These are phyloP conservation scores for Chlamydomonas applanata DNA, from an alignment of 139 green algal species.

Conservation along the genomic window DNA sequence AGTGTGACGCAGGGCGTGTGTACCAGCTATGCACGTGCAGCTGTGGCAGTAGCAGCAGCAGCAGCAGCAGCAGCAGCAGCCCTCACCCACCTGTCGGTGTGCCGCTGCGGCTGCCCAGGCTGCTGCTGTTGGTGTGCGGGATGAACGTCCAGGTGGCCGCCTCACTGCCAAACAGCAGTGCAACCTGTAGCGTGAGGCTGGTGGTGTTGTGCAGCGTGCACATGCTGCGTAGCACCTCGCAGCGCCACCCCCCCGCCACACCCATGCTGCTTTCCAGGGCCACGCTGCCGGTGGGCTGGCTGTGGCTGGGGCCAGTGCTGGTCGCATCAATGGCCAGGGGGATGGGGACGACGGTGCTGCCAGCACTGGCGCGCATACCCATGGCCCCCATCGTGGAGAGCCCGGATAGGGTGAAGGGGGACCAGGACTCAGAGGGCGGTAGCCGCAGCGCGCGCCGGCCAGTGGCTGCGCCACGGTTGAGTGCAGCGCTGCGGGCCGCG, in stretches of 20 bases:
- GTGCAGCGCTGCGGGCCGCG: no score
- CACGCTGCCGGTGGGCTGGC: slow-evolving; percentile 15
- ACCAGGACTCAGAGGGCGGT: slow-evolving; percentile 29
- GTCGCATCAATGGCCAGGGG: neutral
- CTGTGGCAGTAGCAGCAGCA: slow-evolving; percentile 1
- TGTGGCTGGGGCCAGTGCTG: no score
- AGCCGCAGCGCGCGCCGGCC: slow-evolving; percentile 36
- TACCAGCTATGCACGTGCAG: neutral
- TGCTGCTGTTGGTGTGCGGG: neutral
- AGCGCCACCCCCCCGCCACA: slow-evolving; percentile 19
- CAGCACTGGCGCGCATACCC: neutral
- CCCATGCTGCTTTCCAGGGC: slow-evolving; percentile 58
- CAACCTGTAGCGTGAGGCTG: slow-evolving; percentile 48
- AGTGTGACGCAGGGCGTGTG: no score
- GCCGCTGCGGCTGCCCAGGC: neutral
- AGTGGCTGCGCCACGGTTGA: neutral
- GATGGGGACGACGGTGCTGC: slow-evolving; percentile 21
- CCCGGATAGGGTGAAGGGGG: slow-evolving; percentile 20
- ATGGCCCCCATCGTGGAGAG: neutral
- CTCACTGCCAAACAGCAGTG: neutral
- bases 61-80: neutral
- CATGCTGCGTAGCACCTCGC: slow-evolving; percentile 67
- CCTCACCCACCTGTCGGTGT: slow-evolving; percentile 3
- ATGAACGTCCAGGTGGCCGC: slow-evolving; percentile 5
- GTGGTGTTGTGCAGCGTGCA: slow-evolving; percentile 71